Evolutionary conservation across 116 monocot genomes (phyloP).

Genomic region (Phalaenopsis hybrid): DNA sequence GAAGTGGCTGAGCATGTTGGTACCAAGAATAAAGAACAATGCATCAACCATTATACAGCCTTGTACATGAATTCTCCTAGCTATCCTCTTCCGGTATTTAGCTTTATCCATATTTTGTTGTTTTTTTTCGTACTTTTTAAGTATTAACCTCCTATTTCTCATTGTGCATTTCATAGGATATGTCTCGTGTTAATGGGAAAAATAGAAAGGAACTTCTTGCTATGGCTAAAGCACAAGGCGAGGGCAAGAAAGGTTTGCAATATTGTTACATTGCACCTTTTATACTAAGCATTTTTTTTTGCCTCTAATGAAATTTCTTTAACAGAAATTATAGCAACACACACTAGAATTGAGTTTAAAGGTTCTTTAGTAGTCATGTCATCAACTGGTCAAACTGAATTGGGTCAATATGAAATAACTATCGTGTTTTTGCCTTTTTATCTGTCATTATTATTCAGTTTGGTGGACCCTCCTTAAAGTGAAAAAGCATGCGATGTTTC

Average conservation of each 20-base stretch:
- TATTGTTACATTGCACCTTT: neutral
- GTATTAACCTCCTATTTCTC: neutral
- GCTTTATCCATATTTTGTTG: neutral
- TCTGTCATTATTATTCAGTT: neutral
- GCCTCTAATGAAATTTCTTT: neutral
- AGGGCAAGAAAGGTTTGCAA: conserved; percentile 80
- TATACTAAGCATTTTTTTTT: conserved; percentile 1
- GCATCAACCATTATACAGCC: conserved; percentile 86
- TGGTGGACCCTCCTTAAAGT: neutral
- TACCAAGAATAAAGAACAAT: conserved; percentile 81
- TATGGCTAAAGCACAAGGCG: conserved; percentile 94
- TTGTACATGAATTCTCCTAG: conserved; percentile 91
- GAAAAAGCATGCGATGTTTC: neutral
- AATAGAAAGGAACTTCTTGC: conserved; percentile 99
- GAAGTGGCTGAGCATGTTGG: conserved; percentile 99
- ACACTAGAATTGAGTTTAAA: neutral
- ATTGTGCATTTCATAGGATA: conserved; percentile 53
- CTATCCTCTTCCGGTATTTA: conserved; percentile 88
- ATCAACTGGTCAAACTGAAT: neutral
- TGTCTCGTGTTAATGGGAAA: conserved; percentile 98
- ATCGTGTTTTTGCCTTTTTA: neutral
- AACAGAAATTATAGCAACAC: neutral
- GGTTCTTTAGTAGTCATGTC: neutral
- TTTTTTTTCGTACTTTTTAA: neutral
- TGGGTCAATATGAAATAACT: neutral